Evolutionary conservation across 2,329 filamentous ascomycete species (phyloP), one percentile per base, ranked within the genome.

Genomic region (Neonectria hederae): DNA sequence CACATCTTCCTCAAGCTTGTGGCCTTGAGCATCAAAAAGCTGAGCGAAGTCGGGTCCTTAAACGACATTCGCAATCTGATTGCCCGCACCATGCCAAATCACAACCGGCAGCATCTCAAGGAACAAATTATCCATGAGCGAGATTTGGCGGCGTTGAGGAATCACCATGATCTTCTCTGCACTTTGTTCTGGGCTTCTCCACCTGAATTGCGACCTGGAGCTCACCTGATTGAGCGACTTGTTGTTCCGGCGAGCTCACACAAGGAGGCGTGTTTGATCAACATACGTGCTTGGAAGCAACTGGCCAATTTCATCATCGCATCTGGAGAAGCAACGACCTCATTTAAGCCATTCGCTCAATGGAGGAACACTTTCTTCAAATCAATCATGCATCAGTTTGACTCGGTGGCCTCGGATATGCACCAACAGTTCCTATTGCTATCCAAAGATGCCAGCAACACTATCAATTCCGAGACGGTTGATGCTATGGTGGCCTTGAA

Each of bases 111-210:
- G 63, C 87, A 89, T 61, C 83, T 86, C 38, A 90, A 89, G 69
- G 89, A 91, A 72, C 83, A 89, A 62, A 82, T 80, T 6, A 83
- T 90, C 11, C 83, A 85, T 61, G 82, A 89, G 68, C 83, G 84
- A 40, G 89, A 92, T 53, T 80, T 91, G 49, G 87, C 87, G 4
- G 87, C 88, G 5, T 77, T 92, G 46, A 81, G 89, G 62, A 92
- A 92, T 65, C 89, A 92, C 64, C 89, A 91, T 63, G 89, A 92
- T 74, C 83, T 92, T 45, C 80, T 92, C 4, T 88, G 86, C 67
- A 89, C 88, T 0, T 79, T 92, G 5, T 91, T 87, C 73, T 92
- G 88, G 88, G 86, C 85, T 6, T 83, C 86, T 2, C 88, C 89
- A 9, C 73, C 81, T 2, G 83, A 84, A 3, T 71, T 87, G 53